Conservation (phyloP, 768 basidiomycete species). For the Hortiboletus campestris region DNA sequence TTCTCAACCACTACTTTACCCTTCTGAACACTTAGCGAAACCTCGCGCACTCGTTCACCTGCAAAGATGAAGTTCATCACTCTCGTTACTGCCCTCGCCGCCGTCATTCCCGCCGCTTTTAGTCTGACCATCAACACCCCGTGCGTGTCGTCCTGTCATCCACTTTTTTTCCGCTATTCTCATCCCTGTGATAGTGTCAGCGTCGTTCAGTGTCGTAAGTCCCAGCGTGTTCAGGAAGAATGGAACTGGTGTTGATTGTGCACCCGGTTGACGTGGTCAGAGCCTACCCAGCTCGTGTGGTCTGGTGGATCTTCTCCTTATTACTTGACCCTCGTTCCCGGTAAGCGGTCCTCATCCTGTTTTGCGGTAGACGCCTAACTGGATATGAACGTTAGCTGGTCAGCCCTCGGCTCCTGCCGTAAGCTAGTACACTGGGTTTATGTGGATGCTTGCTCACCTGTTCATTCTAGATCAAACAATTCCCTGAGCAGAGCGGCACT, state of each 20-base stretch:
- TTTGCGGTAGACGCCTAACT: neutral
- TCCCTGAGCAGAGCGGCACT: slow-evolving; percentile 44
- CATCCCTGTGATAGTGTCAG: slow-evolving; percentile 28
- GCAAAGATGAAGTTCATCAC: slow-evolving; percentile 38
- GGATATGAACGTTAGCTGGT: slow-evolving; percentile 40
- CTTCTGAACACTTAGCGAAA: slow-evolving; percentile 1
- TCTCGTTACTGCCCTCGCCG: slow-evolving; percentile 29
- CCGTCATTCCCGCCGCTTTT: slow-evolving; percentile 35
- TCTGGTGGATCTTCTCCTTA: slow-evolving; percentile 51
- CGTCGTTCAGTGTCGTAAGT: slow-evolving; percentile 53
- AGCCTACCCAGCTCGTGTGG: slow-evolving; percentile 60
- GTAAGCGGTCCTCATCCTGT: slow-evolving; percentile 32
- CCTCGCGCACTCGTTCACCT: slow-evolving; percentile 20
- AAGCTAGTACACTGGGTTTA: slow-evolving; percentile 12
- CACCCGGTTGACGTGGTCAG: slow-evolving; percentile 33
- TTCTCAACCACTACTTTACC: slow-evolving; percentile 1
- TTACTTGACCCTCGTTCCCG: slow-evolving; percentile 60
- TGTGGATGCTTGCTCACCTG: slow-evolving; percentile 6
- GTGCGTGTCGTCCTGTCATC: slow-evolving; percentile 40
- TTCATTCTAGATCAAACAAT: slow-evolving; percentile 48
- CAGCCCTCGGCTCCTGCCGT: slow-evolving; percentile 54
- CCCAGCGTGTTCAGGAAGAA: neutral
- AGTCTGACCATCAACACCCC: slow-evolving; percentile 65
- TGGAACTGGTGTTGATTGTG: neutral
- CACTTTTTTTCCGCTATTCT: neutral